Conservation (phyloP, 768 basidiomycete species). For the Termitomyces sp. region DNA sequence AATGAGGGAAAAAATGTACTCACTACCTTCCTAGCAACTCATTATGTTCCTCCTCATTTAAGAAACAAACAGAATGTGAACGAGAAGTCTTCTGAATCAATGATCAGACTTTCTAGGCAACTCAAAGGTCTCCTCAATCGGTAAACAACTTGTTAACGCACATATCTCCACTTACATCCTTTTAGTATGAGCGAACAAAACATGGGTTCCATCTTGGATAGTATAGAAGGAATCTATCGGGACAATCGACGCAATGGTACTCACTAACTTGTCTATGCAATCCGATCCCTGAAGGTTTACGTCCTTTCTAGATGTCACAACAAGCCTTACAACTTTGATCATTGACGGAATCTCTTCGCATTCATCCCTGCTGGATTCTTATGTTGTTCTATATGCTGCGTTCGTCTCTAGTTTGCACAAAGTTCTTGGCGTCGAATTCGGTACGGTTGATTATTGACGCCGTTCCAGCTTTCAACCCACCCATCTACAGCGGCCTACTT, state of each 20-base stretch:
- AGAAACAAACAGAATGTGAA: constrained; percentile 31
- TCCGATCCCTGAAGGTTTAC: not conserved
- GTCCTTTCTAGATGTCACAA: constrained; percentile 63
- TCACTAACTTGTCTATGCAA: constrained; percentile 5
- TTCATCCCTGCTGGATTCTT: constrained; percentile 80
- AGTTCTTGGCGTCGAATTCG: constrained; percentile 82
- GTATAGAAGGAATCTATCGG: constrained; percentile 73
- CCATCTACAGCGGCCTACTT: constrained; percentile 65
- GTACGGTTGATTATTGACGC: constrained; percentile 34
- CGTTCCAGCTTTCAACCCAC: not conserved
- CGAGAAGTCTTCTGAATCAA: constrained; percentile 29
- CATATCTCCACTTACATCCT: not conserved
- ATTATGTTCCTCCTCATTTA: constrained; percentile 82
- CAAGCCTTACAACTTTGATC: constrained; percentile 68
- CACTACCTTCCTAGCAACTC: constrained; percentile 19
- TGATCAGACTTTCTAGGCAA: constrained; percentile 61
- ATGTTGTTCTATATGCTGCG: constrained; percentile 83
- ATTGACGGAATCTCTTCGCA: constrained; percentile 77
- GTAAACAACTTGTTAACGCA: constrained; percentile 28
- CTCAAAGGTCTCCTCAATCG: constrained; percentile 87
- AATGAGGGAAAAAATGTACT: not conserved
- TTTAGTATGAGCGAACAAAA: constrained; percentile 87
- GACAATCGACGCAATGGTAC: constrained; percentile 73
- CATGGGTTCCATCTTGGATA: constrained; percentile 64
- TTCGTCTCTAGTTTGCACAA: constrained; percentile 79